phyloP scores from a whole-genome alignment of 1,139 yeast genomes.

The Yamadazyma aaseri region DNA sequence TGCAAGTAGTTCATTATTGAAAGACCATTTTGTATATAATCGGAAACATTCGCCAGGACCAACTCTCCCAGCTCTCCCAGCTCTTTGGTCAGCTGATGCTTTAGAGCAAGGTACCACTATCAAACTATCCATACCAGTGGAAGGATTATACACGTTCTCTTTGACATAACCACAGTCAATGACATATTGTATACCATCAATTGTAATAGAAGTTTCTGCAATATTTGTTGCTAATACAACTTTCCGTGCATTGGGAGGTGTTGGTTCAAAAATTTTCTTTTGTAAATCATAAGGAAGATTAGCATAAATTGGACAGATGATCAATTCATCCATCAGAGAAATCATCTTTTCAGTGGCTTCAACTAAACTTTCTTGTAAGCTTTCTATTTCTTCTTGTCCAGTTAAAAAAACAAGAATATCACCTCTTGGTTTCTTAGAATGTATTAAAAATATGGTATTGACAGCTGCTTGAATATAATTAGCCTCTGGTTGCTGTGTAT shows the following conservation, averaged over 20 bases:
- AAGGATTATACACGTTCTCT: slow-evolving; percentile 77
- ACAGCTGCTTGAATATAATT: slow-evolving; percentile 87
- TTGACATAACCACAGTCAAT: slow-evolving; percentile 93
- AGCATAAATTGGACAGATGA: slow-evolving; percentile 89
- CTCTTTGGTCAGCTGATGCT: slow-evolving; percentile 94
- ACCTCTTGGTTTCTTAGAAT: slow-evolving; percentile 69
- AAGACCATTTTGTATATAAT: slow-evolving; percentile 84
- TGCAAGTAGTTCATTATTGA: slow-evolving; percentile 68
- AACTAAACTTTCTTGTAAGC: slow-evolving; percentile 65
- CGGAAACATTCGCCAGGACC: slow-evolving; percentile 96
- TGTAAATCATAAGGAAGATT: slow-evolving; percentile 86
- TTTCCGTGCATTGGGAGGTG: slow-evolving; percentile 76
- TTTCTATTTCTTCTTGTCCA: slow-evolving; percentile 94
- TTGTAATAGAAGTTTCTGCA: slow-evolving; percentile 95
- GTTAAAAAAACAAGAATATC: slow-evolving; percentile 90
- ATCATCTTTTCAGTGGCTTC: slow-evolving; percentile 71
- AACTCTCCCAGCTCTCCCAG: slow-evolving; percentile 96
- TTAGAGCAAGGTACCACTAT: slow-evolving; percentile 84
- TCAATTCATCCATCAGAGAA: slow-evolving; percentile 56
- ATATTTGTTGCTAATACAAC: slow-evolving; percentile 94
- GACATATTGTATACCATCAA: slow-evolving; percentile 86
- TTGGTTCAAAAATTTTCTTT: slow-evolving; percentile 78
- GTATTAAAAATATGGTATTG: slow-evolving; percentile 76
- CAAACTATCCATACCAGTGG: slow-evolving; percentile 87
- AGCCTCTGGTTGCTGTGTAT: slow-evolving; percentile 86